Base-by-base conservation (phyloP, 2,329 filamentous ascomycete genomes). In the Phaeosphaeria sp. region DNA sequence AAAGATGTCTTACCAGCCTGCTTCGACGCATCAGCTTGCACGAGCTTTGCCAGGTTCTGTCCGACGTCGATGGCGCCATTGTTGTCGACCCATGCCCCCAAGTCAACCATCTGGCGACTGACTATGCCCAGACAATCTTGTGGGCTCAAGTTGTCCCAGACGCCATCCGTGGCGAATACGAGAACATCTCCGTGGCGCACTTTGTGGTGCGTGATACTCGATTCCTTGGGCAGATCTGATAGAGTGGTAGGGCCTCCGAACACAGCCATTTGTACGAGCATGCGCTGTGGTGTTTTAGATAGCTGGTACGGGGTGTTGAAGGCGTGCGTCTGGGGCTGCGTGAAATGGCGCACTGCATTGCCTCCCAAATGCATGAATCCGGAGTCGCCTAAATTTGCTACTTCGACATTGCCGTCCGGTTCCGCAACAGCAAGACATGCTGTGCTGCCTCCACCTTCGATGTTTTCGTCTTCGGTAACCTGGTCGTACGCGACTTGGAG, bases 241-340 rank as follows among this genome's bases (percentile, higher is more conserved):
- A 97, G 86, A 61, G 91, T 91, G 54, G 77, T 74, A 4, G 76
- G 74, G 1, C 86, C 83, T 45, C 94, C 94, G 75, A 97, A 98
- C 25, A 92, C 87, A 13, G 89, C 87, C 68, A 93, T 90, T 69
- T 95, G 91, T 21, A 88, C 86, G 55, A 92, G 85, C 78, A 97
- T 89, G 67, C 86, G 87, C 3, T 90, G 86, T 0, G 95, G 94
- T 7, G 97, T 89, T 52, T 97, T 88, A 53, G 92, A 94, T 42
- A 99, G 86, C 77, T 99, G 95, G 74, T 91, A 99, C 0, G 95
- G 95, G 0, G 95, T 98, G 78, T 99, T 99, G 84, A 99, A 99
- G 44, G 90, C 93, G 77, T 99, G 95, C 0, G 93, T 97, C 78
- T 99, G 95, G 22, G 92, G 90, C 48, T 89, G 86, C 1, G 93